Evolutionary conservation across 176 grass and related monocot species (phyloP).

Genomic region (Otatea glauca): DNA sequence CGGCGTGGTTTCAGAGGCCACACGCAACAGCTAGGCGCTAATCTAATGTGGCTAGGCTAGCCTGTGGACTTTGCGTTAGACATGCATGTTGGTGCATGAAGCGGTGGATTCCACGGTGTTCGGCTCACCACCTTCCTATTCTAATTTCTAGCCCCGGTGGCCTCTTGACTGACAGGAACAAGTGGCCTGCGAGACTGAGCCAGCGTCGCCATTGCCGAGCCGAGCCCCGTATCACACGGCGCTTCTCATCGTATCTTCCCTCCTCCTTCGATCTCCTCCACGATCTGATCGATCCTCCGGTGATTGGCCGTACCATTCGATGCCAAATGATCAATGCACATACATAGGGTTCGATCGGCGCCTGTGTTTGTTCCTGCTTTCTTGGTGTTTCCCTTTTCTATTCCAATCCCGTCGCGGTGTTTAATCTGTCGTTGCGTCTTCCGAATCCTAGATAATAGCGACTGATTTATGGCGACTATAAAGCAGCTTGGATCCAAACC

Average conservation of each 20-base stretch:
- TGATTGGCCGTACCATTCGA: background rate
- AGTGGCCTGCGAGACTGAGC: background rate
- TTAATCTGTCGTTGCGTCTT: background rate
- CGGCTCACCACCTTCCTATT: background rate
- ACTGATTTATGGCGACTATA: background rate
- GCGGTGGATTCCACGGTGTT: slow-evolving; percentile 2
- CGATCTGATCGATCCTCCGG: background rate
- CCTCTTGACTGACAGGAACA: background rate
- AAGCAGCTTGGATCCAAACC: slow-evolving; percentile 59
- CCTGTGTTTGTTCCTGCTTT: background rate
- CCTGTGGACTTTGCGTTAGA: background rate
- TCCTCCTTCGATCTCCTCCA: background rate
- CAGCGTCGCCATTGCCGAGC: background rate
- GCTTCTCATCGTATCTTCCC: background rate
- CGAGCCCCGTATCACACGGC: background rate
- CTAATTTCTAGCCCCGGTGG: background rate
- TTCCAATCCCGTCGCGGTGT: background rate
- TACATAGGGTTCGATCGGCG: background rate
- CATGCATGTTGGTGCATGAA: background rate
- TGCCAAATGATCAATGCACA: background rate
- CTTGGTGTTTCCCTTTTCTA: background rate
- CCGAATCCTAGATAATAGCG: background rate
- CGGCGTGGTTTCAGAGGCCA: slow-evolving; percentile 6
- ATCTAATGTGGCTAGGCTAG: background rate
- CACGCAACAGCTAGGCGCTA: slow-evolving; percentile 5